Evolutionary conservation across 768 basidiomycete species (phyloP).

Genomic region (Suillus paluster): DNA sequence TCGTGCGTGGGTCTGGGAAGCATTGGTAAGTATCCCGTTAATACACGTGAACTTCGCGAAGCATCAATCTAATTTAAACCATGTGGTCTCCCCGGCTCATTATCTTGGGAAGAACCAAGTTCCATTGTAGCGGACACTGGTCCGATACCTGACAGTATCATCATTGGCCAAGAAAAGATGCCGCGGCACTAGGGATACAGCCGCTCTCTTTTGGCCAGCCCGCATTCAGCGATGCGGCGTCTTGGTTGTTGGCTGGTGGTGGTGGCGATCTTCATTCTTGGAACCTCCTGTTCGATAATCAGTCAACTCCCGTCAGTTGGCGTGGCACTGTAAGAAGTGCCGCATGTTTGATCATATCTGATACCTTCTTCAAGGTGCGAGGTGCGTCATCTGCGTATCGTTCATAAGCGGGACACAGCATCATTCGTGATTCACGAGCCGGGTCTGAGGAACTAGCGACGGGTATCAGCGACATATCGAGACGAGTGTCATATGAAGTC

Average conservation of each 20-base stretch:
- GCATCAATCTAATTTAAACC: background rate
- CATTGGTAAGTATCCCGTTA: background rate
- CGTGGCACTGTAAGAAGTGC: background rate
- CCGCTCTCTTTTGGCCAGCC: background rate
- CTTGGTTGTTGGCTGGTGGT: background rate
- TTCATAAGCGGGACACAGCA: background rate
- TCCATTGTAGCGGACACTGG: slow-evolving; percentile 12
- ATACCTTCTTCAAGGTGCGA: background rate
- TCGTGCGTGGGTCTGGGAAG: background rate
- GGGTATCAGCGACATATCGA: background rate
- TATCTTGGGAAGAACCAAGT: slow-evolving; percentile 1
- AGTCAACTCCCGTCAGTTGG: background rate
- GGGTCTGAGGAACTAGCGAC: background rate
- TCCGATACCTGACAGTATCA: slow-evolving; percentile 1
- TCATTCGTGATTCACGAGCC: background rate
- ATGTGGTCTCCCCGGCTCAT: background rate
- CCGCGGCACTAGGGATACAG: slow-evolving; percentile 2
- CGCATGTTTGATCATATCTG: background rate
- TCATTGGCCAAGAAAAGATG: background rate
- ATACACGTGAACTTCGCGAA: slow-evolving; percentile 7
- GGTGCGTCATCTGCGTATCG: slow-evolving; percentile 3
- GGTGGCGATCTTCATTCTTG: background rate
- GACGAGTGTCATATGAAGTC: background rate
- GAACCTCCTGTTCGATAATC: background rate
- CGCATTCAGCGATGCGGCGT: background rate